These are phyloP conservation scores for Avena sativa DNA, from an alignment of 176 grass and related monocot genomes.

Conservation along the genomic window DNA sequence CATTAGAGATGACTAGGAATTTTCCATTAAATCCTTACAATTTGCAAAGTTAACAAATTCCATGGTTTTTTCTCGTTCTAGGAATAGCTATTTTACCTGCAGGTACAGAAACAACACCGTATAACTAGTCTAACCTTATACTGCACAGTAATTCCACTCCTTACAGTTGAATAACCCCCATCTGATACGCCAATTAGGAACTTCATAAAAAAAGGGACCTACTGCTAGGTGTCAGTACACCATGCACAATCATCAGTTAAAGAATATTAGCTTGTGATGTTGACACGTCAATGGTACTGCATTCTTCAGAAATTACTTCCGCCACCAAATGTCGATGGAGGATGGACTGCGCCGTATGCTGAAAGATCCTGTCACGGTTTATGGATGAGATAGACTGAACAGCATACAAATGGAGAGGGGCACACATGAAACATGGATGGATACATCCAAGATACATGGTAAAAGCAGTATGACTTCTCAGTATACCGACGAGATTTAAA, in stretches of 20 bases:
- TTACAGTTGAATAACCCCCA: constrained; percentile 36
- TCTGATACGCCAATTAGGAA: constrained; percentile 30
- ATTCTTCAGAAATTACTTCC: constrained; percentile 57
- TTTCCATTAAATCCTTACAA: background rate
- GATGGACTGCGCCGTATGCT: constrained; percentile 42
- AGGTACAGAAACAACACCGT: background rate
- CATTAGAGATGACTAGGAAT: background rate
- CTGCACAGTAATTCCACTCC: constrained; percentile 9
- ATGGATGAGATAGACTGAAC: background rate
- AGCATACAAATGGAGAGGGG: background rate
- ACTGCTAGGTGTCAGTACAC: constrained; percentile 15
- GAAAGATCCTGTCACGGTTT: constrained; percentile 50
- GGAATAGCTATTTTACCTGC: constrained; percentile 2
- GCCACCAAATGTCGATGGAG: constrained; percentile 43
- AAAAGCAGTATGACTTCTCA: constrained; percentile 15
- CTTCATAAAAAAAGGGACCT: background rate
- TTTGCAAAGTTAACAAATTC: background rate
- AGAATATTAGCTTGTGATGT: constrained; percentile 40
- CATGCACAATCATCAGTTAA: constrained; percentile 40
- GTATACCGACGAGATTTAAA: background rate
- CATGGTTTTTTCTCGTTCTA: constrained; percentile 4
- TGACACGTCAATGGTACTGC: constrained; percentile 36
- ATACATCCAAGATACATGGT: background rate
- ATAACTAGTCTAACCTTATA: background rate
- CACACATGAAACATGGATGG: background rate